phyloP scores from a whole-genome alignment of 208 protist species.

The Leishmania martiniquensis region DNA sequence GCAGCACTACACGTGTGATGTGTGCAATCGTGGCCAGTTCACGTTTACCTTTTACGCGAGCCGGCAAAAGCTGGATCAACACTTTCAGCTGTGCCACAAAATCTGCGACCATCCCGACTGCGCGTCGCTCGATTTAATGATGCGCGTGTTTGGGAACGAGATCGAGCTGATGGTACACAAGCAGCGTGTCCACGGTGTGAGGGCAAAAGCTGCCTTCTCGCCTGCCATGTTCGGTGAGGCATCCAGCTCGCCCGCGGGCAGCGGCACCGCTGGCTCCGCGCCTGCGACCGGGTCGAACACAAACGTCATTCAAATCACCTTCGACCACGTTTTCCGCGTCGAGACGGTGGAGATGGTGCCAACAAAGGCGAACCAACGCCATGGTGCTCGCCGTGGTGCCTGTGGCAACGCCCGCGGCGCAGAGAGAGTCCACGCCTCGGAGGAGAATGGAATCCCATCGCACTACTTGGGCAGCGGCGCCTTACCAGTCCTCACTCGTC shows the following conservation, averaged over 20 bases:
- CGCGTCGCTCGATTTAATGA: slow-evolving; percentile 69
- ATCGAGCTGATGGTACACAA: slow-evolving; percentile 82
- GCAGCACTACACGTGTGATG: slow-evolving; percentile 89
- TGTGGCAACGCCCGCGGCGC: slow-evolving; percentile 12
- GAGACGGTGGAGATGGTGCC: slow-evolving; percentile 73
- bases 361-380: slow-evolving; percentile 27
- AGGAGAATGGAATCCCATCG: slow-evolving; percentile 50
- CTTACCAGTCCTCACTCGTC: slow-evolving; percentile 16
- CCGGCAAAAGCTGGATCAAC: slow-evolving; percentile 71
- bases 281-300: slow-evolving; percentile 57
- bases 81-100: slow-evolving; percentile 78
- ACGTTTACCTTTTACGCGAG: slow-evolving; percentile 85
- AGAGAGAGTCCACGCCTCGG: slow-evolving; percentile 29
- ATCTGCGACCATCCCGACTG: slow-evolving; percentile 91
- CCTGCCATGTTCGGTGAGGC: slow-evolving; percentile 20
- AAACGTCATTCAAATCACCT: slow-evolving; percentile 78
- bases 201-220: slow-evolving; percentile 36
- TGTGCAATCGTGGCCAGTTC: slow-evolving; percentile 86
- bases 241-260: slow-evolving; percentile 9
- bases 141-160: slow-evolving; percentile 83
- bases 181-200: slow-evolving; percentile 74
- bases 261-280: slow-evolving; percentile 9
- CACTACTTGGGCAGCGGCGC: slow-evolving; percentile 37
- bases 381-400: slow-evolving; percentile 13
- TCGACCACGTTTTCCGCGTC: slow-evolving; percentile 67